A percentile compares a stretch with the other conserved stretches of the same genome.
Evolutionary conservation across 768 basidiomycete species (phyloP).

Genomic region (Pisolithus sp.): DNA sequence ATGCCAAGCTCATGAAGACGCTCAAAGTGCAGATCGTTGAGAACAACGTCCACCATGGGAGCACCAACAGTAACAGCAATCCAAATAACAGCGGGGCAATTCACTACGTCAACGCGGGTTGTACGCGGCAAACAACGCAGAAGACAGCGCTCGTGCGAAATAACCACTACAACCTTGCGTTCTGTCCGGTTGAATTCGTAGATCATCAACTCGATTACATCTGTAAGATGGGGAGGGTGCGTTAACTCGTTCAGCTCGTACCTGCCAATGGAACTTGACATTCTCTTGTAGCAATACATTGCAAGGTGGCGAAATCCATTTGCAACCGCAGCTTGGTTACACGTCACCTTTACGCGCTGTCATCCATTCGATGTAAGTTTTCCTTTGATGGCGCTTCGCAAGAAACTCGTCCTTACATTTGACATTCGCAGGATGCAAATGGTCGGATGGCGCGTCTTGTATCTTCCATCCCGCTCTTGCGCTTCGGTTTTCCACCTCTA

Average conservation of each 20-base stretch:
- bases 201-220: constrained; percentile 30
- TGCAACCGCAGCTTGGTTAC: constrained; percentile 31
- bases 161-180: constrained; percentile 28
- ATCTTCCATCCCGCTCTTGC: constrained; percentile 30
- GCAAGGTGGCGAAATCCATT: constrained; percentile 33
- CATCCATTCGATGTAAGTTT: constrained; percentile 29
- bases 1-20: constrained; percentile 25
- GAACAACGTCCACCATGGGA: neutral
- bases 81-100: constrained; percentile 6
- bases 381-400: neutral
- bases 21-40: constrained; percentile 24
- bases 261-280: neutral
- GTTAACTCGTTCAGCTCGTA: constrained; percentile 1
- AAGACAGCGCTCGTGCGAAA: constrained; percentile 27
- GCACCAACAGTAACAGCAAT: neutral
- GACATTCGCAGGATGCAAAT: constrained; percentile 25
- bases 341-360: constrained; percentile 29
- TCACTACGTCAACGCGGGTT: constrained; percentile 25
- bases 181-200: constrained; percentile 23
- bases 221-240: constrained; percentile 29
- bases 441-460: constrained; percentile 29
- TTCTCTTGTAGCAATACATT: constrained; percentile 27
- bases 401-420: neutral
- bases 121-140: constrained; percentile 22
- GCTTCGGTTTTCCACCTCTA: constrained; percentile 27